Percentiles rank a stretch among this genome's conserved stretches.
phyloP scores from a whole-genome alignment of 257 asterid species.

The Penstemon newberryi region DNA sequence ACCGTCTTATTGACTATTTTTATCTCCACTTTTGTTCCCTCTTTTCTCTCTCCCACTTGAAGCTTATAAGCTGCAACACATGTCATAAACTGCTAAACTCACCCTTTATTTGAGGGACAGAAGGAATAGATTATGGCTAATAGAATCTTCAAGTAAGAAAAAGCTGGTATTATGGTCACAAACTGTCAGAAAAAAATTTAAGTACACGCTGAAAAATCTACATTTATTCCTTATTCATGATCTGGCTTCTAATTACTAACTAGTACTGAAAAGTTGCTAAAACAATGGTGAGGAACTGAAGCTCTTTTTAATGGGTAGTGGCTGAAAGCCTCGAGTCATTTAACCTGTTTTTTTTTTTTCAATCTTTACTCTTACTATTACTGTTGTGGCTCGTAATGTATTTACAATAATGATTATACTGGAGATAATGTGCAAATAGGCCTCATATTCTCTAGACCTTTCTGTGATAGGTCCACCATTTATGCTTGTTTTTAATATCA shows the following conservation, averaged over 20 bases:
- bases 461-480: too few relatives aligned
- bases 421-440: too few relatives aligned
- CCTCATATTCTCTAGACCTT: too few relatives aligned
- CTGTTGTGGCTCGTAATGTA: too few relatives aligned
- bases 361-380: too few relatives aligned
- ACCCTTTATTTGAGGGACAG: not conserved
- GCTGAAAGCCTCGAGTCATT: not conserved
- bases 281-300: not conserved
- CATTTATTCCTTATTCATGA: not conserved
- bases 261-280: not conserved
- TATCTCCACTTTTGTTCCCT: not conserved
- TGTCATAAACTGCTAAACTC: too few relatives aligned
- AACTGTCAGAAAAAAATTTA: not conserved
- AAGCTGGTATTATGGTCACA: not conserved
- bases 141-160: not conserved
- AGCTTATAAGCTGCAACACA: conserved; percentile 2
- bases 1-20: not conserved
- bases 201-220: not conserved
- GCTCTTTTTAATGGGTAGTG: not conserved
- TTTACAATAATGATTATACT: too few relatives aligned
- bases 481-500: too few relatives aligned
- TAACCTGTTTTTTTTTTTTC: too few relatives aligned
- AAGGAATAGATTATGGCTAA: not conserved
- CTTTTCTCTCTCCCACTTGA: conserved; percentile 8
- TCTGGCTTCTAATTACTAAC: not conserved